phyloP scores from a whole-genome alignment of 805 yeast species.

The Torulaspora maleeae region DNA sequence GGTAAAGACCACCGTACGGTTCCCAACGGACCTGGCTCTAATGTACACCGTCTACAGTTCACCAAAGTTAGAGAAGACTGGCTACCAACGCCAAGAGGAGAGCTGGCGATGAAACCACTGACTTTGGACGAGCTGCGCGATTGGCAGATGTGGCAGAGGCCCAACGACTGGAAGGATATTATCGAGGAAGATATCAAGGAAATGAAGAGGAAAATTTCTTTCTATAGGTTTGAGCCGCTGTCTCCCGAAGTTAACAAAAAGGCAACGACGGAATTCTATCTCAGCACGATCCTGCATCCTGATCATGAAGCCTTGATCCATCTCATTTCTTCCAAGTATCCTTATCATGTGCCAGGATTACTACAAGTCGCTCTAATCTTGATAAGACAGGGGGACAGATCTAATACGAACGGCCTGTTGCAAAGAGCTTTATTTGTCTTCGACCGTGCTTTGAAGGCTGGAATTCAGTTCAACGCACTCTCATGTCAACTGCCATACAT shows the following conservation, averaged over 20 bases:
- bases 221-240: constrained; percentile 48
- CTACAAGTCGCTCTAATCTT: constrained; percentile 72
- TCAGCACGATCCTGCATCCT: constrained; percentile 65
- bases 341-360: constrained; percentile 75
- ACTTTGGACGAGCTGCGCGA: constrained; percentile 37
- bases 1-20: constrained; percentile 68
- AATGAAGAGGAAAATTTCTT: constrained; percentile 44
- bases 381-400: constrained; percentile 69
- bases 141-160: constrained; percentile 37
- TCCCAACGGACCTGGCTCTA: constrained; percentile 54
- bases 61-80: constrained; percentile 77
- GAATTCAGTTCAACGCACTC: constrained; percentile 51
- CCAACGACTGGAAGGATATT: constrained; percentile 48
- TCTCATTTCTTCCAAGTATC: constrained; percentile 49
- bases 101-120: constrained; percentile 56
- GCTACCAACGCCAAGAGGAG: constrained; percentile 64
- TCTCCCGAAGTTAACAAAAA: constrained; percentile 36
- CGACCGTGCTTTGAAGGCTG: constrained; percentile 64
- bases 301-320: constrained; percentile 69
- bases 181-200: constrained; percentile 39
- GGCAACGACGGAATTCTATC: constrained; percentile 48
- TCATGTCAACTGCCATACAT: constrained; percentile 71
- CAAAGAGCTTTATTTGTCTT: constrained; percentile 76
- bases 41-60: constrained; percentile 58
- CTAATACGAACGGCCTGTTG: constrained; percentile 63